Evolutionary conservation across 2,329 filamentous ascomycete genomes (phyloP).

Genomic region (Phaeosphaeria sp.): DNA sequence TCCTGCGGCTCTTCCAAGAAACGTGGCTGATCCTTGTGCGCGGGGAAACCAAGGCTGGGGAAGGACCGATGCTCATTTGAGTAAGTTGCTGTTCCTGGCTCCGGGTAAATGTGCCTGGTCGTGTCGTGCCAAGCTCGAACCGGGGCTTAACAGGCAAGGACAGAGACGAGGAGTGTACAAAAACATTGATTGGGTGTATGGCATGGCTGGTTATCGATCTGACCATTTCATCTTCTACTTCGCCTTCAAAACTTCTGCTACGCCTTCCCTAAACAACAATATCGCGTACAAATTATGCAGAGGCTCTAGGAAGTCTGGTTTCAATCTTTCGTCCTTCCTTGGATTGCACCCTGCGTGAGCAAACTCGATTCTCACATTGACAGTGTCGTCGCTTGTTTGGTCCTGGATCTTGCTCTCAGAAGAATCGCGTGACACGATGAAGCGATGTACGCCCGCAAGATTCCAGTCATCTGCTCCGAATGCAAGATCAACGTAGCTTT

Average conservation of each 20-base stretch:
- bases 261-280: conserved; percentile 5
- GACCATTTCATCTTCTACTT: not conserved
- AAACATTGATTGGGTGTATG: not conserved
- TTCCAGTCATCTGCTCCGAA: conserved; percentile 5
- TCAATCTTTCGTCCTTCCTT: conserved; percentile 8
- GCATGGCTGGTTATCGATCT: not conserved
- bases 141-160: not conserved
- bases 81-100: not conserved
- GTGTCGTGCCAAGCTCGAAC: not conserved
- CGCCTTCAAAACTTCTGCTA: conserved; percentile 1
- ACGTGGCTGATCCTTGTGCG: not conserved
- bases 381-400: not conserved
- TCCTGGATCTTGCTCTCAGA: not conserved
- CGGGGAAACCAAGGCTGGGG: not conserved
- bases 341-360: conserved; percentile 10
- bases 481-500: conserved; percentile 7
- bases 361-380: not conserved
- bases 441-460: conserved; percentile 13
- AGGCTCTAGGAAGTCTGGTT: not conserved
- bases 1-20: not conserved
- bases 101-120: not conserved
- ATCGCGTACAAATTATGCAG: conserved; percentile 10
- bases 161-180: not conserved
- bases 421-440: conserved; percentile 1
- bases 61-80: not conserved